Evolutionary conservation across 768 basidiomycete genomes (phyloP), one percentile per base, ranked within the genome.

Genomic region (Leccinum imitatum): DNA sequence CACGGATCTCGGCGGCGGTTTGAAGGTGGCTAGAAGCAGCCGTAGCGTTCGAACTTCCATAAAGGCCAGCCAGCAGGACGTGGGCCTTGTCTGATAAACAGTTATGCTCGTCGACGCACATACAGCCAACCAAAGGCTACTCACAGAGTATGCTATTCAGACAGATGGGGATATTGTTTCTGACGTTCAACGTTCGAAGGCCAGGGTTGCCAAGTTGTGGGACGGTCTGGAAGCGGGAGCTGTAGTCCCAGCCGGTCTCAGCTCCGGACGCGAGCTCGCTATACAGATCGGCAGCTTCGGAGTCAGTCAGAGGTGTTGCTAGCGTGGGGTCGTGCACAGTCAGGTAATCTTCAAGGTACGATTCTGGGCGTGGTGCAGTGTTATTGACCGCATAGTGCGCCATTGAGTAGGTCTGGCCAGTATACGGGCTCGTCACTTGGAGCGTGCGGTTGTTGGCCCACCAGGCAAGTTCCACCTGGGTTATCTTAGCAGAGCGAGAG

Each of bases 321-420:
- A 83, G 69, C 0, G 76, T 76, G 2, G 87, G 84, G 57, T 85
- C 88, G 59, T 93, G 84, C n/a, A 84, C 88, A 0, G 91, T 92
- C 15, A 75, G 65, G 65, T 92, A 96, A 75, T 97, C 95, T 82
- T 77, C 77, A 19, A 86, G 70, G 67, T 90, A 90, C 0, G 88
- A 92, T 77, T 98, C 95, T 0, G 95, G 95, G 11, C 95, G 81
- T 41, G 95, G 95, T 2, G 93, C 94, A 15, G 77, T 87, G 70
- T 94, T 96, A 65, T 80, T 86, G 0, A 93, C 95, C 9, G 82
- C 76, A 67, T 93, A 97, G 51, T 76, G 89, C 39, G 84, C 82
- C 73, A 97, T 79, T 13, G 79, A 73, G 73, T 89, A 82, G 0
- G 82, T 89, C 48, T 79, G 71, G 58, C 86, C 84, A 27, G 87